phyloP scores from a whole-genome alignment of 345 rosid species.

The Linum lewisii region DNA sequence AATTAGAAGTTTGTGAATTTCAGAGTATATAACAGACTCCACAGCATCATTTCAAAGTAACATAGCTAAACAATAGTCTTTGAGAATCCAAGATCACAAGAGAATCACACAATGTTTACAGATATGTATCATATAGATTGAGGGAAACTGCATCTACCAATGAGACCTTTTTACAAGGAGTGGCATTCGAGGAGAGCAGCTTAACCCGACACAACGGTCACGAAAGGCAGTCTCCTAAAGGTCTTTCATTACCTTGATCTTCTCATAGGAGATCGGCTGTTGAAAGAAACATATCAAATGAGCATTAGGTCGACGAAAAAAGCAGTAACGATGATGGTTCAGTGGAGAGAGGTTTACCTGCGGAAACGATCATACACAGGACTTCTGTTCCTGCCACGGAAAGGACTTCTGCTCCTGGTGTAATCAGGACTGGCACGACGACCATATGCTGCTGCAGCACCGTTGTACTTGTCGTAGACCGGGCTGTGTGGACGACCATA shows the following conservation, averaged over 20 bases:
- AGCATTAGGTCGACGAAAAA: neutral
- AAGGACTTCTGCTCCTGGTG: constrained; percentile 25
- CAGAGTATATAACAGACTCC: too few relatives aligned
- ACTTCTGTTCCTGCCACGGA: constrained; percentile 34
- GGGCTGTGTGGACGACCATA: constrained; percentile 73
- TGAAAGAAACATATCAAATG: neutral
- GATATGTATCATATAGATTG: neutral
- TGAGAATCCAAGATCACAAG: neutral
- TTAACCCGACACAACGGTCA: neutral
- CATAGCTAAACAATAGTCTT: neutral
- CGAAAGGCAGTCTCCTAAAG: constrained; percentile 2
- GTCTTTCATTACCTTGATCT: constrained; percentile 43
- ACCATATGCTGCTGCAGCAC: constrained; percentile 47
- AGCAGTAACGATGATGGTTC: neutral
- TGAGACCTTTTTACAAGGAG: constrained; percentile 6
- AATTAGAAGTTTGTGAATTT: neutral
- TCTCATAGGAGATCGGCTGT: constrained; percentile 60
- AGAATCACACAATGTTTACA: neutral
- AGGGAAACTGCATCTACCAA: neutral
- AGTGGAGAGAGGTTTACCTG: constrained; percentile 34
- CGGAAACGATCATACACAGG: constrained; percentile 47
- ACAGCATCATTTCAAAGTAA: too few relatives aligned
- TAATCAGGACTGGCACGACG: constrained; percentile 18
- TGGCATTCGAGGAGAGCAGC: constrained; percentile 9
- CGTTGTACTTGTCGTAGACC: constrained; percentile 55